Percentiles rank a stretch among this genome's conserved stretches.
phyloP scores from a whole-genome alignment of 305 asterid species.

The Fraxinus sp. region DNA sequence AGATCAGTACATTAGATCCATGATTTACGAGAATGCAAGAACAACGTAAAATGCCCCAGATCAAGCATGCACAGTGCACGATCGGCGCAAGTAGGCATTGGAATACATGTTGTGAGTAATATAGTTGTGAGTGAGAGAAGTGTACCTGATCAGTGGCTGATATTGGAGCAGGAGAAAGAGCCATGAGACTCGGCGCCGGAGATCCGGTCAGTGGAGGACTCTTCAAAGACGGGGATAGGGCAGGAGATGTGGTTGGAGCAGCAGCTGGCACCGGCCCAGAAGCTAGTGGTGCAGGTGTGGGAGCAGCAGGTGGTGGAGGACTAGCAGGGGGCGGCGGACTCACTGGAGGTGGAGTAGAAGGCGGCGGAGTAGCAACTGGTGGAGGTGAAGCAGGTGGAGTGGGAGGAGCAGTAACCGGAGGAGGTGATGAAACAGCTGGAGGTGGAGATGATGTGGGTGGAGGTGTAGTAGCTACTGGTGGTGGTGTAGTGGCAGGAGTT shows the following conservation, averaged over 20 bases:
- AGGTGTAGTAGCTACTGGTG: conserved; percentile 31
- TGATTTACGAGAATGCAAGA: neutral
- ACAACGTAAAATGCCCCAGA: neutral
- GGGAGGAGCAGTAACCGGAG: conserved; percentile 18
- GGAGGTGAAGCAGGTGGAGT: conserved; percentile 41
- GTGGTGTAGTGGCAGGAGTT: conserved; percentile 29
- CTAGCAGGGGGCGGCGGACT: conserved; percentile 43
- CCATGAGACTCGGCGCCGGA: conserved; percentile 48
- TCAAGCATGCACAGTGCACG: neutral
- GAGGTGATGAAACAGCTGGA: conserved; percentile 28
- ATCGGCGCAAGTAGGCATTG: neutral
- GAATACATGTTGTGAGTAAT: neutral
- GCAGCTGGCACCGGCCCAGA: conserved; percentile 43
- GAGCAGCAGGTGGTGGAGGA: conserved; percentile 51
- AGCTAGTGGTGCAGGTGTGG: conserved; percentile 58
- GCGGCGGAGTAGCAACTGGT: conserved; percentile 46
- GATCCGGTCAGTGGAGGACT: conserved; percentile 63
- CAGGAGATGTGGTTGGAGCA: conserved; percentile 43
- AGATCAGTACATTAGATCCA: neutral
- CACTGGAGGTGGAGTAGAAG: conserved; percentile 14
- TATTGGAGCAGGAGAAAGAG: conserved; percentile 55
- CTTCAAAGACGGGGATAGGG: conserved; percentile 43
- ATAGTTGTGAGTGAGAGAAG: neutral
- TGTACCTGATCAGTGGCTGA: conserved; percentile 65
- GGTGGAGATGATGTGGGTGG: conserved; percentile 49